A percentile compares a stretch with the other conserved stretches of the same genome.
phyloP scores from a whole-genome alignment of 2,329 filamentous ascomycete species.

The Zymoseptoria ardabiliae region DNA sequence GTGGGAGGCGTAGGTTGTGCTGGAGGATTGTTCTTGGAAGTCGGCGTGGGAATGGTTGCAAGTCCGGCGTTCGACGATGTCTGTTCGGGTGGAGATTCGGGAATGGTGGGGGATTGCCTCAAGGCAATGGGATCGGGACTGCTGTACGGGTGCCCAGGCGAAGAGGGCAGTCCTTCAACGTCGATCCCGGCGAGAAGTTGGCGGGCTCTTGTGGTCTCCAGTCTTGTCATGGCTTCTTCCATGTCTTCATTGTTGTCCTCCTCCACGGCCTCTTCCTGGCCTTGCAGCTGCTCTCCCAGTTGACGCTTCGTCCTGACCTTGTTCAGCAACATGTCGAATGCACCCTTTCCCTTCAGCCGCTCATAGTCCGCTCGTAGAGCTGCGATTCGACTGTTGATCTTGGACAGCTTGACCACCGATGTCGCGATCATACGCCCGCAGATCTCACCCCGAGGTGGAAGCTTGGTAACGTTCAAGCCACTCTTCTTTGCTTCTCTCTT shows the following conservation, averaged over 20 bases:
- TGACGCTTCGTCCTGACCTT: not conserved
- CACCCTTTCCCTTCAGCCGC: not conserved
- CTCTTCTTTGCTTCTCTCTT: not conserved
- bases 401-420: constrained; percentile 6
- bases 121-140: not conserved
- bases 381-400: constrained; percentile 6
- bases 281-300: not conserved
- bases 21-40: not conserved
- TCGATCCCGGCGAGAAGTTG: not conserved
- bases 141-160: not conserved
- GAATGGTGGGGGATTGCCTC: not conserved
- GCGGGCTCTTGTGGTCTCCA: not conserved
- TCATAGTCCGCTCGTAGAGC: not conserved
- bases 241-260: not conserved
- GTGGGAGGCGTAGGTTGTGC: not conserved
- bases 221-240: not conserved
- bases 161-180: not conserved
- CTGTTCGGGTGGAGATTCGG: not conserved
- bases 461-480: not conserved
- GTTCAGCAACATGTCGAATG: not conserved
- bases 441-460: not conserved
- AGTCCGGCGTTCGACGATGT: not conserved
- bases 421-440: not conserved
- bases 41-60: not conserved
- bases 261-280: not conserved